phyloP scores from a whole-genome alignment of 345 rosid genomes.

The Eucalyptus sp. region DNA sequence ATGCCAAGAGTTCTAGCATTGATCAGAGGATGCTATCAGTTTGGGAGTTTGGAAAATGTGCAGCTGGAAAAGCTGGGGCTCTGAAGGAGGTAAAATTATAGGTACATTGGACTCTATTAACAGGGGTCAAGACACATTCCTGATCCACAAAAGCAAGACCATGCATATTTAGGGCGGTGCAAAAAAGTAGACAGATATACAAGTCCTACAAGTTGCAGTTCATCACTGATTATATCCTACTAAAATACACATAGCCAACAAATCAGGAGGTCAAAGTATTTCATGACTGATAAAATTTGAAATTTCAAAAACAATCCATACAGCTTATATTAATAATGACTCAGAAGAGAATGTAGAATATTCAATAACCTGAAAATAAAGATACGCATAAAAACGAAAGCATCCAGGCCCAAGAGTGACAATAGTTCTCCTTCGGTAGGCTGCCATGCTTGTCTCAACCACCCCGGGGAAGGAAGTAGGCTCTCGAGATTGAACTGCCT shows the following conservation, averaged over 20 bases:
- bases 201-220: not conserved
- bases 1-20: not conserved
- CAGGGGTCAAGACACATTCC: not conserved
- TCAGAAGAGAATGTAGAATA: not conserved
- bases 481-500: constrained; percentile 41
- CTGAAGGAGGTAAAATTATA: not conserved
- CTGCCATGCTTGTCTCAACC: constrained; percentile 66
- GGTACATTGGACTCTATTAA: not conserved
- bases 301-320: not conserved
- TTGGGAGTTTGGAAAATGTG: not conserved
- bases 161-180: not conserved
- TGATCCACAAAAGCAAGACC: not conserved
- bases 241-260: not conserved
- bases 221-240: not conserved
- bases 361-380: constrained; percentile 50
- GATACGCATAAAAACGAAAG: constrained; percentile 60
- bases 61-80: not conserved
- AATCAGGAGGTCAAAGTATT: not conserved
- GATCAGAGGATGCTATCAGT: not conserved
- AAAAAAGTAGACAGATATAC: not conserved
- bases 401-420: constrained; percentile 59
- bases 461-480: constrained; percentile 73
- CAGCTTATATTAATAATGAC: not conserved
- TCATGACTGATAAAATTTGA: not conserved
- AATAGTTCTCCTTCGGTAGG: constrained; percentile 59